These are phyloP conservation scores for thale cress (Arabidopsis thaliana) DNA, from an alignment of 345 rosid species.

Conservation along the genomic window DNA sequence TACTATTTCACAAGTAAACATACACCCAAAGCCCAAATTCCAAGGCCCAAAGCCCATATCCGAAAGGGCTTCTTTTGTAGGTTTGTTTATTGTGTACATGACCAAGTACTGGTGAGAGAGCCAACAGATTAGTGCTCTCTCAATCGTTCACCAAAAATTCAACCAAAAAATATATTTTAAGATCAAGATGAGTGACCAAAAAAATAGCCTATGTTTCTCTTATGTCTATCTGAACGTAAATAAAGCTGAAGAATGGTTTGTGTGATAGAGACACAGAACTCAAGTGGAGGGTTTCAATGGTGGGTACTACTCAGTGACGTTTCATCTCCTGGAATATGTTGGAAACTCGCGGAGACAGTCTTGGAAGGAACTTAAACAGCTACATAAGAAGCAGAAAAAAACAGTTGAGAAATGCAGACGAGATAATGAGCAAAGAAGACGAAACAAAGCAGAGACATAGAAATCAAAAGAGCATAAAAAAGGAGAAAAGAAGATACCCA, in stretches of 20 bases:
- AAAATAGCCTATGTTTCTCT: constrained; percentile 38
- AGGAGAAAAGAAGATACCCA: constrained; percentile 66
- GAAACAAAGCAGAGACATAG: not conserved
- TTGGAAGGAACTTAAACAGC: constrained; percentile 86
- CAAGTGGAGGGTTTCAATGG: constrained; percentile 34
- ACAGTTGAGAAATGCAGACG: not conserved
- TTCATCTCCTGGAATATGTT: constrained; percentile 79
- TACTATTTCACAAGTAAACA: constrained; percentile 17
- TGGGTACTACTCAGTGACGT: constrained; percentile 62
- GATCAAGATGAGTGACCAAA: constrained; percentile 25
- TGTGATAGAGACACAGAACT: constrained; percentile 24
- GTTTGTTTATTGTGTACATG: constrained; percentile 43
- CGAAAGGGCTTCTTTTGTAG: constrained; percentile 18
- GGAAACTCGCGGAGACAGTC: constrained; percentile 77
- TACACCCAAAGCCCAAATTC: constrained; percentile 17
- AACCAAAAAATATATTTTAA: not conserved
- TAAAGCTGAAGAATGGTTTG: constrained; percentile 32
- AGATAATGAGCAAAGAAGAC: constrained; percentile 1
- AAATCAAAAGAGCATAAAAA: not conserved
- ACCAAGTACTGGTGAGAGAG: constrained; percentile 25
- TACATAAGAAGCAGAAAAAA: constrained; percentile 40
- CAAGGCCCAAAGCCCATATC: constrained; percentile 2
- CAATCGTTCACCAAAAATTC: constrained; percentile 20
- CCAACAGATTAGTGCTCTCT: constrained; percentile 17
- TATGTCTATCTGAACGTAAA: constrained; percentile 19